phyloP scores from a whole-genome alignment of 2,329 filamentous ascomycete species.

The Madurella mycetomatis region DNA sequence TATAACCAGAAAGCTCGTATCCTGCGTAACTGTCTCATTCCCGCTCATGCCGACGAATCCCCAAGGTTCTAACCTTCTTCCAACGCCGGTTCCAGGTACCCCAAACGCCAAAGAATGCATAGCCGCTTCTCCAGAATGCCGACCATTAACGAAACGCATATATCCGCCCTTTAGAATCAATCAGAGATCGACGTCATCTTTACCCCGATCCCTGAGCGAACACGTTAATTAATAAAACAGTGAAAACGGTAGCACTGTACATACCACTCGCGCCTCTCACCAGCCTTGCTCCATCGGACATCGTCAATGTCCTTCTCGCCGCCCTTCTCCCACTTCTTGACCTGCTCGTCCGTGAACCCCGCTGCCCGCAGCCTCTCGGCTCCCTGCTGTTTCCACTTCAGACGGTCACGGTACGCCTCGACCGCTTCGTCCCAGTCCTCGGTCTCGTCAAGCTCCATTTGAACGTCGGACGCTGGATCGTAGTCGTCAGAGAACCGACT shows the following conservation, averaged over 20 bases:
- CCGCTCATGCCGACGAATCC: background rate
- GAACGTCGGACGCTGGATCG: slow-evolving; percentile 53
- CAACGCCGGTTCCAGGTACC: background rate
- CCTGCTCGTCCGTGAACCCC: slow-evolving; percentile 72
- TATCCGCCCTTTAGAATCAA: background rate
- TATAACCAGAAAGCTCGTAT: background rate
- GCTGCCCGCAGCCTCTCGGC: slow-evolving; percentile 71
- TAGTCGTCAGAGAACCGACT: slow-evolving; percentile 69
- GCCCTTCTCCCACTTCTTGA: slow-evolving; percentile 65
- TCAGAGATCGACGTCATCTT: background rate
- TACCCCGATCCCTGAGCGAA: background rate
- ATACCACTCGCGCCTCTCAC: slow-evolving; percentile 58
- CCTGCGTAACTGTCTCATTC: background rate
- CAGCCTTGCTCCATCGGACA: slow-evolving; percentile 67
- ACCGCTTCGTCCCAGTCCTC: slow-evolving; percentile 77
- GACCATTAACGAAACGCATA: background rate
- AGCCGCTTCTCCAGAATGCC: background rate
- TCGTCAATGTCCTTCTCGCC: slow-evolving; percentile 58
- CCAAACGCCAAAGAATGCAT: background rate
- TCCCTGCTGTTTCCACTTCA: slow-evolving; percentile 70
- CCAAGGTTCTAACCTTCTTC: background rate
- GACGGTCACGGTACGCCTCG: slow-evolving; percentile 73
- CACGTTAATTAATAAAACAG: background rate
- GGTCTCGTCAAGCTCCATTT: slow-evolving; percentile 45
- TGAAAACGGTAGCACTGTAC: background rate